Conservation (phyloP, 2,329 filamentous ascomycete genomes). For the Cladosporium sp. region DNA sequence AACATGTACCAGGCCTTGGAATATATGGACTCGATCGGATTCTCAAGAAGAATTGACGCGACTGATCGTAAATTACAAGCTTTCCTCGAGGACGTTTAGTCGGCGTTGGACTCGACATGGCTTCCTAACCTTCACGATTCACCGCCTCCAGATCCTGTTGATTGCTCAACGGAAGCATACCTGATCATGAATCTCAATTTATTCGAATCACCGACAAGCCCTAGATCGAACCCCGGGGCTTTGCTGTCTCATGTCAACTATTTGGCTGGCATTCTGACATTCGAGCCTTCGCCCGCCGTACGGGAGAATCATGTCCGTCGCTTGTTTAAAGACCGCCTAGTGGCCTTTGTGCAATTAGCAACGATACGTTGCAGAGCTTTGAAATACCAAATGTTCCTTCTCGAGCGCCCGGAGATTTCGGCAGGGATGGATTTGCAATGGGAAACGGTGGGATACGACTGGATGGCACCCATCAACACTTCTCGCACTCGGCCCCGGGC, state of each 20-base stretch:
- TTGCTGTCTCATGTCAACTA: not conserved
- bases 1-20: not conserved
- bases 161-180: not conserved
- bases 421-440: not conserved
- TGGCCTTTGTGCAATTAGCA: not conserved
- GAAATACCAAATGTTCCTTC: not conserved
- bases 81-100: not conserved
- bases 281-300: not conserved
- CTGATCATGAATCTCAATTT: not conserved
- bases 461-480: not conserved
- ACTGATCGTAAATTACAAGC: not conserved
- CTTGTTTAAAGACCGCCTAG: not conserved
- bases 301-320: not conserved
- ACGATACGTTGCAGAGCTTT: not conserved
- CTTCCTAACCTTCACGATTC: not conserved
- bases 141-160: not conserved
- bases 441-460: not conserved
- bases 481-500: too few relatives aligned
- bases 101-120: not conserved
- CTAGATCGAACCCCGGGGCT: too few relatives aligned
- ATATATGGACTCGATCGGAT: not conserved
- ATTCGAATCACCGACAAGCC: not conserved
- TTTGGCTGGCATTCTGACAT: not conserved
- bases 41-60: not conserved
- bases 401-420: not conserved